Base-by-base conservation (phyloP, 1,284 basidiomycete genomes). In the Coriolopsis trogii region DNA sequence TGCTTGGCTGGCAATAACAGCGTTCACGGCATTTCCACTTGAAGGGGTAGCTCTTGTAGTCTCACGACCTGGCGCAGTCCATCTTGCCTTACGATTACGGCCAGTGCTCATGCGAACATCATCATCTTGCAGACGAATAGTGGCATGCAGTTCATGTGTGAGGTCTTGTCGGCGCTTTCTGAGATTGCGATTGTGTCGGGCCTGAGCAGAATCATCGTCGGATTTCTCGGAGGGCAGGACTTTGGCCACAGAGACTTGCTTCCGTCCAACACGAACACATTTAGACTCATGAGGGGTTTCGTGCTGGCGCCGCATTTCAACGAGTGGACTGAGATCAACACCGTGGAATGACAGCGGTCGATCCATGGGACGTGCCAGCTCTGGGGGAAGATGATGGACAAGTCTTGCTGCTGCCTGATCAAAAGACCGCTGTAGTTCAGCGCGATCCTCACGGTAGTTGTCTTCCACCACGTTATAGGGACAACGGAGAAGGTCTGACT, bases 251-350 rank as follows among this genome's bases (percentile, higher is more conserved):
- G 6, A 6, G 13, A n/a, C 18, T 16, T 34, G 33, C 8, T 34
- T 34, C 33, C 15, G 2, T 37, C 8, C 8, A 16, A 25, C 36
- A 3, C 49, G 49, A 2, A 41, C 34, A 16, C 49, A 20, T 16
- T 28, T 20, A 6, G 15, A 15, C 4, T 43, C 50, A 4, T 40
- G 50, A 8, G 36, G 26, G 3, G 50, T 52, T 21, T 46, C 43
- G 29, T 52, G 50, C 4, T 12, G 12, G 3, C 33, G 24, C n/a
- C 44, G 44, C 3, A 25, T 21, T 0, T n/a, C 5, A 10, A 37
- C 25, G 8, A 52, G 13, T 6, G 37, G 10, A 2, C n/a, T 20
- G 10, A 31, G 31, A 33, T 52, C 50, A 13, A 52, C 15, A 12
- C 29, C 15, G 1, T 29, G 4, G n/a, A 3, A 1, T 0, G 21